Percentiles rank a stretch among this genome's conserved stretches.
These are phyloP conservation scores for Aspergillus sp. DNA, from an alignment of 2,329 filamentous ascomycete genomes.

Conservation along the genomic window DNA sequence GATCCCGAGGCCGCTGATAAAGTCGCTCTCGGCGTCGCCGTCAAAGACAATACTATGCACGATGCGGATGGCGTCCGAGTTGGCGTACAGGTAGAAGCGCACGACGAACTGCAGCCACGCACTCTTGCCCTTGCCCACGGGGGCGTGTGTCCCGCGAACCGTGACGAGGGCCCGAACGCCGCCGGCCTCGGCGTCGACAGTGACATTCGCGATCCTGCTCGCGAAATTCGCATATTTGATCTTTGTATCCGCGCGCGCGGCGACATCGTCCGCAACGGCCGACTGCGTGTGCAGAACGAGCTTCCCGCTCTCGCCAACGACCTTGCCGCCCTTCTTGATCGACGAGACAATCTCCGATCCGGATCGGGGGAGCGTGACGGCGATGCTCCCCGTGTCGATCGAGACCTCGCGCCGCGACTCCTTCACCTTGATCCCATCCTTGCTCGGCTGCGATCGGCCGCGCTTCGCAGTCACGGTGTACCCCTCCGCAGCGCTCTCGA, in stretches of 20 bases:
- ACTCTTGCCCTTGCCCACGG: constrained; percentile 39
- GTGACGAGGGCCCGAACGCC: constrained; percentile 55
- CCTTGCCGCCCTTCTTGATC: constrained; percentile 46
- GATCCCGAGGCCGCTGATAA: constrained; percentile 54
- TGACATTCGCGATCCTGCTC: constrained; percentile 57
- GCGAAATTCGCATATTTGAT: constrained; percentile 51
- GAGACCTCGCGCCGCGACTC: constrained; percentile 34
- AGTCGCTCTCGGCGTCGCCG: constrained; percentile 53
- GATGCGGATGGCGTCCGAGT: constrained; percentile 59
- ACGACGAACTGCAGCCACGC: constrained; percentile 61
- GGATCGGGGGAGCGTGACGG: constrained; percentile 42
- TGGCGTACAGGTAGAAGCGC: constrained; percentile 63
- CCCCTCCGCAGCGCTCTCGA: constrained; percentile 39
- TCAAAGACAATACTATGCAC: constrained; percentile 64
- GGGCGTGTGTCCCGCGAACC: constrained; percentile 44
- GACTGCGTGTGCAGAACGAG: constrained; percentile 60
- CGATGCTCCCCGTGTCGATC: constrained; percentile 53
- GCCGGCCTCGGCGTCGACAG: constrained; percentile 48
- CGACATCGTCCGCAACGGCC: constrained; percentile 47
- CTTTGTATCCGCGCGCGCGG: constrained; percentile 43
- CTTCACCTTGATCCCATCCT: neutral
- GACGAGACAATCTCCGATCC: neutral
- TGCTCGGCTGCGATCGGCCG: neutral
- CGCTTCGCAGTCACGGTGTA: neutral
- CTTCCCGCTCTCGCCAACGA: constrained; percentile 51